A percentile compares a stretch with the other conserved stretches of the same genome.
phyloP scores from a whole-genome alignment of 2,329 filamentous ascomycete genomes.

The Fusarium ambrosium region DNA sequence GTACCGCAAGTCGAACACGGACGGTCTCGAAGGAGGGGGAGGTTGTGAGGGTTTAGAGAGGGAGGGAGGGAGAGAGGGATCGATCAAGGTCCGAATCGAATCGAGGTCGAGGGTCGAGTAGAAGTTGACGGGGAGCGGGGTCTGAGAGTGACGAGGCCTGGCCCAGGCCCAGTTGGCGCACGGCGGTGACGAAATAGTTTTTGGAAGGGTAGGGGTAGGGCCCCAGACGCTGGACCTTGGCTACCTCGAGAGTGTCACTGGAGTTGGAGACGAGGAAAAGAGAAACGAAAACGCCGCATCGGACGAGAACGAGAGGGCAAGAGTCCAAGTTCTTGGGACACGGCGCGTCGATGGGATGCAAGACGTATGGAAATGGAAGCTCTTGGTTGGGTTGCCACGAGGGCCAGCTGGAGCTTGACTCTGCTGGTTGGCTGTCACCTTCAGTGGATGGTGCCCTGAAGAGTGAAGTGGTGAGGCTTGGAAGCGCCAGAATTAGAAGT shows the following conservation, averaged over 20 bases:
- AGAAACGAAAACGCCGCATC: slow-evolving; percentile 27
- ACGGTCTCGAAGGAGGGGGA: slow-evolving; percentile 9
- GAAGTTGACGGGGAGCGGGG: slow-evolving; percentile 42
- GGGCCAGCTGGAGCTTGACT: not conserved
- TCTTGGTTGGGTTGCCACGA: not conserved
- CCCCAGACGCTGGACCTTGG: slow-evolving; percentile 7
- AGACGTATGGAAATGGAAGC: not conserved
- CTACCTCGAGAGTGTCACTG: not conserved
- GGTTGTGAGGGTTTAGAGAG: slow-evolving; percentile 19
- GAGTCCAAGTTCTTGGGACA: slow-evolving; percentile 2
- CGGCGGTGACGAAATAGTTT: slow-evolving; percentile 47
- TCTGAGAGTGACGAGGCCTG: slow-evolving; percentile 31
- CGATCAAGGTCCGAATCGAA: slow-evolving; percentile 23
- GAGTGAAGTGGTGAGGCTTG: slow-evolving; percentile 2
- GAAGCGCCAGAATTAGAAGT: slow-evolving; percentile 2
- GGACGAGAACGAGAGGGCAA: slow-evolving; percentile 6
- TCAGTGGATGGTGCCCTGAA: not conserved
- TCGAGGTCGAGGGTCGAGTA: slow-evolving; percentile 23
- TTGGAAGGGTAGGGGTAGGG: slow-evolving; percentile 31
- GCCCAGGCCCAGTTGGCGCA: slow-evolving; percentile 36
- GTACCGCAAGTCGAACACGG: slow-evolving; percentile 8
- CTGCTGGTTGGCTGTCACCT: not conserved
- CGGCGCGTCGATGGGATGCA: not conserved
- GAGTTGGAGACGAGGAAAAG: not conserved
- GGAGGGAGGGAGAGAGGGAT: slow-evolving; percentile 13